phyloP scores from a whole-genome alignment of 257 asterid species.

The Solanum okadae region DNA sequence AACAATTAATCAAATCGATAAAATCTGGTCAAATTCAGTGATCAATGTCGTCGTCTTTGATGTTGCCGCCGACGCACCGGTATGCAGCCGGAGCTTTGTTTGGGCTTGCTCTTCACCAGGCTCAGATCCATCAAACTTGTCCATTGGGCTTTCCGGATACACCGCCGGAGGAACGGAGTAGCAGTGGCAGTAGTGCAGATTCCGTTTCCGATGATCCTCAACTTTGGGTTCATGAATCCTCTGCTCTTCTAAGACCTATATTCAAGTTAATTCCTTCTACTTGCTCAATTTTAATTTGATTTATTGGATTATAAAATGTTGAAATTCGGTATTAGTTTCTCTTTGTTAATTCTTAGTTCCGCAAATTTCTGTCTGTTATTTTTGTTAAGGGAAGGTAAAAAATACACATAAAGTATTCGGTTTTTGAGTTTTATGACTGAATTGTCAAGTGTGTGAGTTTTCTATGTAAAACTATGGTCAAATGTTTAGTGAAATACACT shows the following conservation, averaged over 20 bases:
- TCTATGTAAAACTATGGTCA: neutral
- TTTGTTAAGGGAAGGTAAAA: neutral
- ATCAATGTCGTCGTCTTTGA: constrained; percentile 29
- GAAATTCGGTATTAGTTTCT: neutral
- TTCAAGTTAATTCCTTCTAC: constrained; percentile 35
- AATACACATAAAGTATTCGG: neutral
- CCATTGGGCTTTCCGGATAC: constrained; percentile 48
- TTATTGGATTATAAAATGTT: neutral
- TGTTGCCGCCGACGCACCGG: constrained; percentile 49
- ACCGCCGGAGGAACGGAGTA: constrained; percentile 16
- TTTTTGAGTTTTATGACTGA: neutral
- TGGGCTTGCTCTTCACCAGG: constrained; percentile 63
- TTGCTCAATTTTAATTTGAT: neutral
- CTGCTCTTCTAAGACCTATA: constrained; percentile 61
- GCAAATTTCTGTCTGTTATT: neutral
- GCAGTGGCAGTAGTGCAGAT: constrained; percentile 44
- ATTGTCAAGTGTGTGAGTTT: neutral
- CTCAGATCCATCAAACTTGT: constrained; percentile 67
- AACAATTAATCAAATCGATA: neutral
- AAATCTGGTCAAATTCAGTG: neutral
- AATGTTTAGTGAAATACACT: neutral
- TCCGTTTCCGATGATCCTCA: constrained; percentile 59
- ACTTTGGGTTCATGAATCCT: constrained; percentile 61
- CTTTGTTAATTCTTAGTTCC: neutral
- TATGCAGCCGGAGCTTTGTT: constrained; percentile 83